A percentile compares a stretch with the other conserved stretches of the same genome.
Evolutionary conservation across 2,329 filamentous ascomycete genomes (phyloP).

Genomic region (Stylonectria norvegica): DNA sequence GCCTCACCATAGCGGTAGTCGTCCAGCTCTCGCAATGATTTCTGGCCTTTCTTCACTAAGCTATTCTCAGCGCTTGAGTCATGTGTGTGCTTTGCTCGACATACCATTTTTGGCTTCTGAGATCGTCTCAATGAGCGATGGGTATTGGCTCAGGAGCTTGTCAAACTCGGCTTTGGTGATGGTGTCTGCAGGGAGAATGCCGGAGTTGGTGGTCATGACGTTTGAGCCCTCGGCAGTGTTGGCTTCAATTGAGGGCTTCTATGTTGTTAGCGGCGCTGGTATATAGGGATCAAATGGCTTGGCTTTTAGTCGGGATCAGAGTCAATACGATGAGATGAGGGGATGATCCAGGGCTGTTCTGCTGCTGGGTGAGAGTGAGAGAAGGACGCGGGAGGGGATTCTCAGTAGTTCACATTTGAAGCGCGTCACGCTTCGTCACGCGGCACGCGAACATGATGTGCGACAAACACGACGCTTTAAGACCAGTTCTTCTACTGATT

Average conservation of each 20-base stretch:
- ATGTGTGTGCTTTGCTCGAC: conserved; percentile 13
- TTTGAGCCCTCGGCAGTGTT: not conserved
- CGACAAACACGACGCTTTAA: too few species aligned
- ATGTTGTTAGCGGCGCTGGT: too few species aligned
- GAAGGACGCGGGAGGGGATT: conserved; percentile 7
- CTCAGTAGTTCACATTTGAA: not conserved
- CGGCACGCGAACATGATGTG: not conserved
- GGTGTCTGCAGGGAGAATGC: conserved; percentile 11
- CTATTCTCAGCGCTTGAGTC: not conserved
- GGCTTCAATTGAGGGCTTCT: too few species aligned
- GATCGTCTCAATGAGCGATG: conserved; percentile 39
- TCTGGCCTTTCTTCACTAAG: conserved; percentile 47
- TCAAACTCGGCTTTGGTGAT: conserved; percentile 36
- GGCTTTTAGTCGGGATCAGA: too few species aligned
- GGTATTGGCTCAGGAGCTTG: conserved; percentile 36
- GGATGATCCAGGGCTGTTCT: too few species aligned
- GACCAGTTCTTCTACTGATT: too few species aligned
- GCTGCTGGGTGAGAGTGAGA: not conserved
- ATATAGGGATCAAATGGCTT: too few species aligned
- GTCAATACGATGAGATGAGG: too few species aligned
- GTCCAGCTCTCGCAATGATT: conserved; percentile 56
- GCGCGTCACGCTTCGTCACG: not conserved
- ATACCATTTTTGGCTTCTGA: conserved; percentile 45
- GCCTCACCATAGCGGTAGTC: conserved; percentile 56
- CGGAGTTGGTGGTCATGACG: conserved; percentile 16